Evolutionary conservation across 257 asterid species (phyloP).

Genomic region (Ajuga chamaepitys): DNA sequence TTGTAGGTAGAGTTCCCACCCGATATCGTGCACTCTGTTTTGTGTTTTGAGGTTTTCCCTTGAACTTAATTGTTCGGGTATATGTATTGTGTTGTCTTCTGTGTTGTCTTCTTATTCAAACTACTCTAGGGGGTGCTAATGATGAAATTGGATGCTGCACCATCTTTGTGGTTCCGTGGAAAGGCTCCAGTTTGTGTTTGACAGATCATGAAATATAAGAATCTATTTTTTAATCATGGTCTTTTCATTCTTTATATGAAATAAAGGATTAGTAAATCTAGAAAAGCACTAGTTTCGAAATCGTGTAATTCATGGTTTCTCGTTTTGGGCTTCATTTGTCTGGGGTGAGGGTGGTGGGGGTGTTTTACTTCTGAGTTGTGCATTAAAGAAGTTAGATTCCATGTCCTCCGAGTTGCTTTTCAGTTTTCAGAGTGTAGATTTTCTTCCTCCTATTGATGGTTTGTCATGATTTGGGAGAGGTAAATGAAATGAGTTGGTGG

Average conservation of each 20-base stretch:
- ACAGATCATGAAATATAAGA: not conserved
- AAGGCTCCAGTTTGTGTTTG: not conserved
- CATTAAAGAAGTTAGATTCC: not conserved
- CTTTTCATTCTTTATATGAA: not conserved
- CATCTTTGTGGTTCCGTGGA: not conserved
- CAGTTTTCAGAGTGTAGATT: not conserved
- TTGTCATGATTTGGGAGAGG: not conserved
- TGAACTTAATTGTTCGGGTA: not conserved
- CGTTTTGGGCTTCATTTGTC: not conserved
- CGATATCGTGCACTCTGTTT: not conserved
- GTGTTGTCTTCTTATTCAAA: not conserved
- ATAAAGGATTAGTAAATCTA: not conserved
- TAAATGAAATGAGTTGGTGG: conserved; percentile 2
- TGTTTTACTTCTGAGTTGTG: too few relatives aligned
- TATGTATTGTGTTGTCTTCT: not conserved
- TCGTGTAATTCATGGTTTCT: not conserved
- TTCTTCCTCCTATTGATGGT: not conserved
- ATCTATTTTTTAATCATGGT: not conserved
- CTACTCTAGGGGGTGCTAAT: not conserved
- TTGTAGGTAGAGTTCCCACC: conserved; percentile 4
- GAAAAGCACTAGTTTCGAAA: not conserved
- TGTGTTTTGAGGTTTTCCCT: not conserved
- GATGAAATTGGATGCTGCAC: not conserved
- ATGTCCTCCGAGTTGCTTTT: not conserved
- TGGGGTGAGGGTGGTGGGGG: too few relatives aligned